phyloP scores from a whole-genome alignment of 768 basidiomycete genomes.

The Lactifluus pinguis region DNA sequence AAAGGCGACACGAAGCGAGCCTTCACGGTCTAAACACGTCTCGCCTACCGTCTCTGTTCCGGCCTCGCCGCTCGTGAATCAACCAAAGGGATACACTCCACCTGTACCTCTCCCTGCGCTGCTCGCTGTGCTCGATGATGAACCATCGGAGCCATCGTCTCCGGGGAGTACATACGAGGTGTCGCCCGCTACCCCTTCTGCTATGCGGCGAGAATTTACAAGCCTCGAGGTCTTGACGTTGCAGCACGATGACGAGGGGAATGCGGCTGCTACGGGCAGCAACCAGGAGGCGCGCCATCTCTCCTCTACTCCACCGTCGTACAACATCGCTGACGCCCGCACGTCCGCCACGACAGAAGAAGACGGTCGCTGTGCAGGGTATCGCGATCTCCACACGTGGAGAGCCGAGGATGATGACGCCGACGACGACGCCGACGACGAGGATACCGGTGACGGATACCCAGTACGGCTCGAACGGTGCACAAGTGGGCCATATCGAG shows the following conservation, averaged over 20 bases:
- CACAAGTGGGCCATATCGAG: slow-evolving; percentile 14
- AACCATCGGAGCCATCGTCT: slow-evolving; percentile 5
- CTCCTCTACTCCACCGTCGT: slow-evolving; percentile 2
- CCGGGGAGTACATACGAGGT: slow-evolving; percentile 14
- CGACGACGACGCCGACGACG: too few relatives aligned
- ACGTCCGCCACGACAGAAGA: slow-evolving; percentile 12
- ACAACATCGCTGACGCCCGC: background rate
- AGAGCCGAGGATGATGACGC: background rate
- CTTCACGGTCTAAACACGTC: background rate
- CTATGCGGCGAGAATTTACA: slow-evolving; percentile 10
- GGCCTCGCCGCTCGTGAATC: background rate
- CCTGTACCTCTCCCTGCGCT: background rate
- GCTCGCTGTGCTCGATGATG: slow-evolving; percentile 4
- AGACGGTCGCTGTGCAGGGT: slow-evolving; percentile 2
- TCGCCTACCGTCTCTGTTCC: background rate
- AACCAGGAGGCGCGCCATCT: slow-evolving; percentile 16
- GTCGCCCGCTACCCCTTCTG: background rate
- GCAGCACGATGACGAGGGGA: background rate
- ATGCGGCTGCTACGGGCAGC: background rate
- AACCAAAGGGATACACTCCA: background rate
- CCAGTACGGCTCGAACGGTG: slow-evolving; percentile 6
- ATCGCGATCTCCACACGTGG: background rate
- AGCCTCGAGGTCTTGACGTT: slow-evolving; percentile 7
- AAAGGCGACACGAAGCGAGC: background rate
- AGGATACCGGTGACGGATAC: background rate